A percentile compares a stretch with the other conserved stretches of the same genome.
phyloP scores from a whole-genome alignment of 306 rosid genomes.

The Oemleria cerasiformis region DNA sequence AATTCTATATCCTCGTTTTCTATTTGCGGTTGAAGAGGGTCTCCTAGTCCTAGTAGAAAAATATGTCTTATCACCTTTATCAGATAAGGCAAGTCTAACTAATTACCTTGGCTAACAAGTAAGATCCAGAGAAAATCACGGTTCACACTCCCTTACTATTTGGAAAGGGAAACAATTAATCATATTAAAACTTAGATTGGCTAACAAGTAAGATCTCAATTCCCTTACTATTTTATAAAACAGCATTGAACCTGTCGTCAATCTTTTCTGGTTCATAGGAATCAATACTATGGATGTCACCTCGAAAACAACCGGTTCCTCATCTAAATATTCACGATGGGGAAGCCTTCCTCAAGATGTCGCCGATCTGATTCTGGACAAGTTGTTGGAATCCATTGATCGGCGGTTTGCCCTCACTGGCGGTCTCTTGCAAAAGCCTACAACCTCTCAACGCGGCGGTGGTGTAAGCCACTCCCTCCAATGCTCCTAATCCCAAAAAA shows the following conservation, averaged over 20 bases:
- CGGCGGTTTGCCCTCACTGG: slow-evolving; percentile 6
- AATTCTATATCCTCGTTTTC: too few relatives aligned
- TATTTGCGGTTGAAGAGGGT: too few relatives aligned
- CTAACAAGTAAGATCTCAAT: too few relatives aligned
- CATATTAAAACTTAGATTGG: too few relatives aligned
- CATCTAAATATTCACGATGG: background rate
- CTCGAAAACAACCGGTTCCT: background rate
- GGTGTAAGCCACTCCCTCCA: background rate
- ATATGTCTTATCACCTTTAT: too few relatives aligned
- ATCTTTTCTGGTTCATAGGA: background rate
- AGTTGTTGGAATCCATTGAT: background rate
- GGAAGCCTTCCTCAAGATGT: background rate
- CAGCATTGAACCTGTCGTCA: background rate
- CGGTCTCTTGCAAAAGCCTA: background rate
- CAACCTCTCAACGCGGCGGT: background rate
- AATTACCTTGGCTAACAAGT: too few relatives aligned
- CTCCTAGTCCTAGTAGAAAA: too few relatives aligned
- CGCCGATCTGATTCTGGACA: background rate
- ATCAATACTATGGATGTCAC: background rate
- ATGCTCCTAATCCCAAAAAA: background rate
- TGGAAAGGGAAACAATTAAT: too few relatives aligned
- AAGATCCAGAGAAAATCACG: too few relatives aligned
- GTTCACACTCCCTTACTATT: too few relatives aligned
- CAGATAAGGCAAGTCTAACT: too few relatives aligned
- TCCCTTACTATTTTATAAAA: too few relatives aligned